A percentile compares a stretch with the other conserved stretches of the same genome.
These are phyloP conservation scores for Rhodamnia argentea DNA, from an alignment of 345 rosid genomes.

Conservation along the genomic window DNA sequence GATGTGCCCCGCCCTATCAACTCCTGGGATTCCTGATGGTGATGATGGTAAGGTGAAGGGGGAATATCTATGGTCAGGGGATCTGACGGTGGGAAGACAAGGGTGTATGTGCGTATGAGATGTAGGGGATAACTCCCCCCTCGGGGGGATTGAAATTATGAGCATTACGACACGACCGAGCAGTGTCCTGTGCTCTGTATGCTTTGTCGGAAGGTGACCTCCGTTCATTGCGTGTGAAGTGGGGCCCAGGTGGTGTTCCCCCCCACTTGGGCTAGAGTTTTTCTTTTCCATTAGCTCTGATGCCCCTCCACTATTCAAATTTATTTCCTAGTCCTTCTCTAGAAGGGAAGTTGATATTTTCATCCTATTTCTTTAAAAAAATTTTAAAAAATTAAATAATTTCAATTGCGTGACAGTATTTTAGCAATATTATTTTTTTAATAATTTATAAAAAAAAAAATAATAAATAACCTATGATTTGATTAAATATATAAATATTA, in stretches of 20 bases:
- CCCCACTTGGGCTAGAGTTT: neutral
- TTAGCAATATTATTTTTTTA: too few species aligned
- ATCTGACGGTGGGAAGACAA: neutral
- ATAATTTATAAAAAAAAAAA: too few species aligned
- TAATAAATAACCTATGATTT: too few species aligned
- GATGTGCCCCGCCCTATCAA: too few species aligned
- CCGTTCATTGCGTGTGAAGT: neutral
- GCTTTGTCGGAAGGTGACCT: neutral
- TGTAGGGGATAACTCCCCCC: neutral
- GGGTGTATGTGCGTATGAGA: neutral
- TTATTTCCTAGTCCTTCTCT: neutral
- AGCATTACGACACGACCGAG: neutral
- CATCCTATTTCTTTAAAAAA: neutral
- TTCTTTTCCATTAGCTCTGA: neutral
- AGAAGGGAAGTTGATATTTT: neutral
- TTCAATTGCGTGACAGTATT: too few species aligned
- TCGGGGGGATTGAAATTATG: neutral
- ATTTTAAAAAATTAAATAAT: neutral
- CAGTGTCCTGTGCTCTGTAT: fast-evolving
- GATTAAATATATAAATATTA: too few species aligned
- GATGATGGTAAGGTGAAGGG: too few species aligned
- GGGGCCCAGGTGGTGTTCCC: neutral
- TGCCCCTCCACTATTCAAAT: neutral
- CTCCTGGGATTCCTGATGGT: too few species aligned
- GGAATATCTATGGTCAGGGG: neutral